A percentile compares a stretch with the other conserved stretches of the same genome.
Conservation (phyloP, 2,329 filamentous ascomycete species). For the Epicoccum nigrum region DNA sequence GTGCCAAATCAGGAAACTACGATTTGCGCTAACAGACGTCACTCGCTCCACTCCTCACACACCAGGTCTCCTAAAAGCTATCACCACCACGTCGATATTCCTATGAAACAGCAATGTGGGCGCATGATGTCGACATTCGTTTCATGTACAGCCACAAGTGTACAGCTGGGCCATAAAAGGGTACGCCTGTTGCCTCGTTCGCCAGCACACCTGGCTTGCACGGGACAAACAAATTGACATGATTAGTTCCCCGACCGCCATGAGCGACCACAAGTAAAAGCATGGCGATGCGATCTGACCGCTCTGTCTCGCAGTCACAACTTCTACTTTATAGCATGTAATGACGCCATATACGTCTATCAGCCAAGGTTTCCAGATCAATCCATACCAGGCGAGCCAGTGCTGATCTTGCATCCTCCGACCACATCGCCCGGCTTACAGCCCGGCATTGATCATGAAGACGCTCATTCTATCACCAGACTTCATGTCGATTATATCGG, state of each 20-base stretch:
- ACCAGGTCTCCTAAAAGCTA: not conserved
- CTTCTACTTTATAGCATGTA: slow-evolving; percentile 56
- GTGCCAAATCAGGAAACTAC: slow-evolving; percentile 5
- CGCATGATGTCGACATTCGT: slow-evolving; percentile 25
- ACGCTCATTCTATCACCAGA: slow-evolving; percentile 54
- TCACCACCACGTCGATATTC: not conserved
- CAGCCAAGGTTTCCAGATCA: slow-evolving; percentile 54
- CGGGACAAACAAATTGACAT: not conserved
- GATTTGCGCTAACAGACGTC: slow-evolving; percentile 15
- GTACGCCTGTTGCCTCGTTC: slow-evolving; percentile 30
- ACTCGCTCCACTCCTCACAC: slow-evolving; percentile 11
- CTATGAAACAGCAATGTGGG: slow-evolving; percentile 1
- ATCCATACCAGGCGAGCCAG: slow-evolving; percentile 41
- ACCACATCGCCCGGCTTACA: slow-evolving; percentile 37
- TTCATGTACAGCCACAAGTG: slow-evolving; percentile 31
- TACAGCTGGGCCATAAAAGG: slow-evolving; percentile 30
- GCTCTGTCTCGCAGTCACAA: slow-evolving; percentile 55
- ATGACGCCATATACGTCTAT: slow-evolving; percentile 50
- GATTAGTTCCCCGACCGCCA: slow-evolving; percentile 19
- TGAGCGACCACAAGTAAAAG: slow-evolving; percentile 30
- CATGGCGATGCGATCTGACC: slow-evolving; percentile 54
- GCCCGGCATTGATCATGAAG: slow-evolving; percentile 39
- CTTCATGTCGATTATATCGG: slow-evolving; percentile 53
- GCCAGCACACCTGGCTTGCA: not conserved
- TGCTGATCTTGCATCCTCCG: slow-evolving; percentile 49